Base-by-base conservation (phyloP, 495 filamentous ascomycete genomes). In the Penicillium antarcticum region DNA sequence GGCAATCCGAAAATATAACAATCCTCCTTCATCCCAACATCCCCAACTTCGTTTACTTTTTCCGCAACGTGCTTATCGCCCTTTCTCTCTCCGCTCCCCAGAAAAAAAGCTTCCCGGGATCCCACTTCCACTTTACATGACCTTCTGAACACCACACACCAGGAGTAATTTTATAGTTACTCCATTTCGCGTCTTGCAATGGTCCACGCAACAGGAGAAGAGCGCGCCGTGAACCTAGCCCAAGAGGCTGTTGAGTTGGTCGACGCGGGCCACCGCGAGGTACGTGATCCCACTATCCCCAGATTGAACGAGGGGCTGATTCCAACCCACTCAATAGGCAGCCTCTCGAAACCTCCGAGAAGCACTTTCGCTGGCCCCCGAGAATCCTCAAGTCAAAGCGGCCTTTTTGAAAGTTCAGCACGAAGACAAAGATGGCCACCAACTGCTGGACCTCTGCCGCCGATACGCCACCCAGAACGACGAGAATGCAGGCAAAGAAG, bases 331-430 rank as follows among this genome's bases (percentile, higher is more conserved):
- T 40, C 18, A 14, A 45, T 55, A 85, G 82, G 79, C 78, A 40
- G 81, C 79, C 21, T 75, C 78, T 33, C 73, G 81, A 45, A 78
- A 78, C 43, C 71, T 87, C 37, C 76, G 80, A 66, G 80, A 87
- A 71, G 84, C 84, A 18, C 72, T 79, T 46, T 76, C 76, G n/a
- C 69, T 87, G 40, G 79, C 80, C 13, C 80, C 83, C 18, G 72
- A 82, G 2, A 77, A 85, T 57, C 45, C 67, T 17, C 51, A 73
- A 50, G 75, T 86, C 46, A 77, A 77, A 67, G 69, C 66, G 18
- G 78, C 76, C 26, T 75, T 83, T 42, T 53, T 77, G 23, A 74
- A 73, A 49, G 71, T 84, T 42, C 71, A 72, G 43, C 63, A 73
- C n/a, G 72, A 79, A 47, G 77, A 81, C 42, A 69, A 77, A 57